Percentiles rank a stretch among this genome's conserved stretches.
Conservation (phyloP, 1,284 basidiomycete species). For the Microbotryomycetes sp. region DNA sequence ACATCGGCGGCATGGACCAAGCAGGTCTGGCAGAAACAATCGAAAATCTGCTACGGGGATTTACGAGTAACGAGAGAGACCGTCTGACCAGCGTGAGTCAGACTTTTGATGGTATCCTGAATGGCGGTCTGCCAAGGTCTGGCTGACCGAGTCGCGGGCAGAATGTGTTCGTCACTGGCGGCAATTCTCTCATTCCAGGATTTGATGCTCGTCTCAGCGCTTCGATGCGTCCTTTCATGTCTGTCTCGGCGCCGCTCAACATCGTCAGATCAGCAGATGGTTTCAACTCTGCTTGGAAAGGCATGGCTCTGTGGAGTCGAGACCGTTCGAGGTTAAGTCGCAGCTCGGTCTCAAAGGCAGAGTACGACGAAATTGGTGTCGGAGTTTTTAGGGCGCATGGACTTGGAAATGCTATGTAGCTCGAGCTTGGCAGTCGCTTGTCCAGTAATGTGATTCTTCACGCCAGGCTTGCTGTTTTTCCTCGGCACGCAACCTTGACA, state of each 20-base stretch:
- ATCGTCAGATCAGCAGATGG: slow-evolving; percentile 55
- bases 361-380: slow-evolving; percentile 57
- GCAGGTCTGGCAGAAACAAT: slow-evolving; percentile 88
- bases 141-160: too few species aligned
- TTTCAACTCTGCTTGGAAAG: slow-evolving; percentile 60
- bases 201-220: slow-evolving; percentile 61
- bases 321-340: neutral
- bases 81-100: slow-evolving; percentile 51
- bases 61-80: slow-evolving; percentile 58
- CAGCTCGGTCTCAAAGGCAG: slow-evolving; percentile 8
- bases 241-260: slow-evolving; percentile 63
- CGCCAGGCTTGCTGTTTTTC: too few species aligned
- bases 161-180: slow-evolving; percentile 89
- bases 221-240: slow-evolving; percentile 68
- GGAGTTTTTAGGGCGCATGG: slow-evolving; percentile 56
- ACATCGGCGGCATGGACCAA: slow-evolving; percentile 88
- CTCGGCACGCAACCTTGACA: too few species aligned
- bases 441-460: too few species aligned
- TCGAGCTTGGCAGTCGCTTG: too few species aligned
- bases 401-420: slow-evolving; percentile 42
- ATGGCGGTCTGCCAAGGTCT: too few species aligned
- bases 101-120: too few species aligned
- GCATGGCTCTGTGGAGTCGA: slow-evolving; percentile 69
- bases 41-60: slow-evolving; percentile 75
- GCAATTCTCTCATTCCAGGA: slow-evolving; percentile 66